Conservation (phyloP, 2,329 filamentous ascomycete genomes). For the Rutstroemia sydowiana region DNA sequence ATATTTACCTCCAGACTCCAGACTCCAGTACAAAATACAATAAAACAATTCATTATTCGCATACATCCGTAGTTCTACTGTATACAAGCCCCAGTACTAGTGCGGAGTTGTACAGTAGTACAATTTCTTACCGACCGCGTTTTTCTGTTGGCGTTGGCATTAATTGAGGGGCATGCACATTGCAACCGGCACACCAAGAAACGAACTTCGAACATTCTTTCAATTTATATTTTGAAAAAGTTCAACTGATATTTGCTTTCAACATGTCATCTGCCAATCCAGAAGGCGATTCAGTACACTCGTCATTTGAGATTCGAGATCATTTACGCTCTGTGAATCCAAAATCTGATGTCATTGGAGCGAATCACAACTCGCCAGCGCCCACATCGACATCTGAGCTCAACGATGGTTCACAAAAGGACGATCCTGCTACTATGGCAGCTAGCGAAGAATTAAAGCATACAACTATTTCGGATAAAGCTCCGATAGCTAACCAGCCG, state of each 20-base stretch:
- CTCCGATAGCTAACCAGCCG: constrained; percentile 42
- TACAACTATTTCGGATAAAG: constrained; percentile 52
- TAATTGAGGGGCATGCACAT: not conserved
- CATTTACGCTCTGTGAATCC: constrained; percentile 10
- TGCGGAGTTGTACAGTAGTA: too few species aligned
- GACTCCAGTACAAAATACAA: too few species aligned
- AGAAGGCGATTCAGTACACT: constrained; percentile 13
- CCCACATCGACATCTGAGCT: constrained; percentile 15
- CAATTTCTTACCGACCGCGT: not conserved
- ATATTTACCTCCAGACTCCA: too few species aligned
- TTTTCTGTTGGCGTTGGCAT: not conserved
- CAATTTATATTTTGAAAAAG: not conserved
- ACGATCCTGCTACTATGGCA: constrained; percentile 57
- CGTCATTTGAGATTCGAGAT: constrained; percentile 11
- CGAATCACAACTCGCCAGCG: constrained; percentile 25
- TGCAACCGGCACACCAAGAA: not conserved
- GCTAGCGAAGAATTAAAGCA: constrained; percentile 58
- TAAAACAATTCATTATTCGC: too few species aligned
- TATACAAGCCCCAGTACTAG: too few species aligned
- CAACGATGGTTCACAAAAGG: constrained; percentile 27
- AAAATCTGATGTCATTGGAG: constrained; percentile 18
- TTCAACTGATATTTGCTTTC: not conserved
- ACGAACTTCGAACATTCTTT: not conserved
- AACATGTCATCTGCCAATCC: constrained; percentile 17
- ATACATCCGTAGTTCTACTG: too few species aligned